These are phyloP conservation scores for Prototheca wickerhamii DNA, from an alignment of 163 green algal genomes.

Conservation along the genomic window DNA sequence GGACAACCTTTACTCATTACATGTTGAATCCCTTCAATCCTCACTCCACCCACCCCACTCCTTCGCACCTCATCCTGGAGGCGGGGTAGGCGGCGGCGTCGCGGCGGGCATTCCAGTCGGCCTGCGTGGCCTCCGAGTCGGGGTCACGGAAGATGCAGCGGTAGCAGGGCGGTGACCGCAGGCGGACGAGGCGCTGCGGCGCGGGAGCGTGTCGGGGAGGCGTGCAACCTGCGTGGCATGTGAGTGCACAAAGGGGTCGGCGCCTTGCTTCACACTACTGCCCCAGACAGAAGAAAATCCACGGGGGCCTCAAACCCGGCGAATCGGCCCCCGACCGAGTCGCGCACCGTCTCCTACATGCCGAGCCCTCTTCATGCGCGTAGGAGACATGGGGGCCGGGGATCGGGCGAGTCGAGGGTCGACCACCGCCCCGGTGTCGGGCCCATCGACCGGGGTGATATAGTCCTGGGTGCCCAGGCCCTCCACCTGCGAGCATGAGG, in stretches of 20 bases:
- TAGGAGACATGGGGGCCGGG: slow-evolving; percentile 27
- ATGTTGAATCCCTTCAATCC: too few relatives aligned
- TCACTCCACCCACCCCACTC: neutral
- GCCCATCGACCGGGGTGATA: slow-evolving; percentile 44
- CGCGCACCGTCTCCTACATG: too few relatives aligned
- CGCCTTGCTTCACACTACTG: too few relatives aligned
- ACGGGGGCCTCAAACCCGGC: too few relatives aligned
- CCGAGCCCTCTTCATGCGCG: slow-evolving; percentile 6
- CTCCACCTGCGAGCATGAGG: slow-evolving; percentile 8
- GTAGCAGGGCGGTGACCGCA: slow-evolving; percentile 40
- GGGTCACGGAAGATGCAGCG: slow-evolving; percentile 36
- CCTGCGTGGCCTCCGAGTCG: slow-evolving; percentile 8
- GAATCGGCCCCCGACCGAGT: too few relatives aligned
- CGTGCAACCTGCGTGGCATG: neutral
- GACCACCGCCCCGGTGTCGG: slow-evolving; percentile 9
- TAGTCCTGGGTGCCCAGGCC: slow-evolving; percentile 43
- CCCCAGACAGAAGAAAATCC: neutral
- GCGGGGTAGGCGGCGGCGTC: slow-evolving; percentile 4
- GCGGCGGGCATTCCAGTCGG: neutral
- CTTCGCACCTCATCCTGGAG: slow-evolving; percentile 27
- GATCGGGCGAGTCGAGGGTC: slow-evolving; percentile 12
- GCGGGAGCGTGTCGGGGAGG: neutral
- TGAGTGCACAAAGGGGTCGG: neutral
- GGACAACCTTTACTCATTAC: too few relatives aligned
- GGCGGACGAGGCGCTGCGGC: slow-evolving; percentile 4